A percentile compares a stretch with the other conserved stretches of the same genome.
Evolutionary conservation across 2,329 filamentous ascomycete species (phyloP).

Genomic region (Aureobasidium subglaciale): DNA sequence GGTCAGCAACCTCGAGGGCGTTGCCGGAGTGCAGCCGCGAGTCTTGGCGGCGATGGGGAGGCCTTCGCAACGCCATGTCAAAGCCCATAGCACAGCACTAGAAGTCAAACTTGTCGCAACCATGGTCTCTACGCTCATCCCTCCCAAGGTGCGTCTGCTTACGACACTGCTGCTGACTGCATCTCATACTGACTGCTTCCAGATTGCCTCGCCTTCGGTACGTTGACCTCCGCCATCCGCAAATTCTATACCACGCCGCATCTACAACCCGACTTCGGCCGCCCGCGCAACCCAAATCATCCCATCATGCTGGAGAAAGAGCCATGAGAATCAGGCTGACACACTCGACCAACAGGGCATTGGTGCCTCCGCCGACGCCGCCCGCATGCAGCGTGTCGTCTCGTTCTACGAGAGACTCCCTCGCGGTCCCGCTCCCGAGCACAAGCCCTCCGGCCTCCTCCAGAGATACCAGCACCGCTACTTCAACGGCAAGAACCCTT

Average conservation of each 20-base stretch:
- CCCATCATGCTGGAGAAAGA: background rate
- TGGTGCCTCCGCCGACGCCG: conserved; percentile 88
- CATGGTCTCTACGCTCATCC: conserved; percentile 81
- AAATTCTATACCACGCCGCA: conserved; percentile 6
- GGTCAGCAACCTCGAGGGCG: conserved; percentile 7
- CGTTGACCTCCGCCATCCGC: conserved; percentile 32
- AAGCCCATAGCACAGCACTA: conserved; percentile 6
- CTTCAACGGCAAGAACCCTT: conserved; percentile 84
- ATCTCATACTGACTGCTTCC: conserved; percentile 23
- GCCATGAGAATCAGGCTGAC: conserved; percentile 19
- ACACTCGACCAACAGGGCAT: conserved; percentile 60
- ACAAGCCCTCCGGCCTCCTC: conserved; percentile 73
- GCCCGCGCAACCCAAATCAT: conserved; percentile 1
- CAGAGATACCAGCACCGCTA: conserved; percentile 79
- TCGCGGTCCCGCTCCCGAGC: conserved; percentile 78
- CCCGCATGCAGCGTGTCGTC: conserved; percentile 96
- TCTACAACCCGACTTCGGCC: background rate
- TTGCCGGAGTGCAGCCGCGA: conserved; percentile 8
- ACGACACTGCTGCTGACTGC: background rate
- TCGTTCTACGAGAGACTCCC: conserved; percentile 99
- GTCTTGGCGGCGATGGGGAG: conserved; percentile 4
- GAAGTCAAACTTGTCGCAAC: conserved; percentile 19
- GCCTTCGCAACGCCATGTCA: conserved; percentile 10
- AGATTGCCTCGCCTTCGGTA: conserved; percentile 83
- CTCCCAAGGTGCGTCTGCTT: conserved; percentile 72